Conservation (phyloP, 805 yeast genomes). For the Gaillardinia entomophila region DNA sequence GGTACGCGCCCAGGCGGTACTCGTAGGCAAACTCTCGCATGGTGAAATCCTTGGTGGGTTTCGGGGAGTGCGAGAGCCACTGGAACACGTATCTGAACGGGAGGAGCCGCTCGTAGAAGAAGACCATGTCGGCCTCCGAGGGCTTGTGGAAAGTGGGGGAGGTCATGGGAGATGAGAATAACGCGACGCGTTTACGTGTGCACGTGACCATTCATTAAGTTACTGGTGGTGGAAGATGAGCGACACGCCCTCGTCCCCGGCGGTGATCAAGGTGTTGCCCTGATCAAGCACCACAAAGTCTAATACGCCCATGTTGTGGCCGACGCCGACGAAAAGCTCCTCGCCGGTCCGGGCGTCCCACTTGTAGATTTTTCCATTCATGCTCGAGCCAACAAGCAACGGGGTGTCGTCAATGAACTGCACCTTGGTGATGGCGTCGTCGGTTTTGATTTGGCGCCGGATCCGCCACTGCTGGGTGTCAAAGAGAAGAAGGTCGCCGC, state of each 20-base stretch:
- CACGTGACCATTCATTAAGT: no score
- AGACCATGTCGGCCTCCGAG: slow-evolving; percentile 60
- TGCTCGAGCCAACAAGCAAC: slow-evolving; percentile 60
- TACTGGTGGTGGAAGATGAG: slow-evolving; percentile 47
- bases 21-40: slow-evolving; percentile 94
- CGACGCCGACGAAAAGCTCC: slow-evolving; percentile 71
- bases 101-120: slow-evolving; percentile 61
- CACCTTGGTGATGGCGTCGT: slow-evolving; percentile 83
- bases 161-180: no score
- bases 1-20: slow-evolving; percentile 79
- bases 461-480: slow-evolving; percentile 85
- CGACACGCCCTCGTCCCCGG: slow-evolving; percentile 96
- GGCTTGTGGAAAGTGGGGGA: slow-evolving; percentile 16
- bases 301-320: slow-evolving; percentile 91
- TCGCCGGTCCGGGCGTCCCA: slow-evolving; percentile 89
- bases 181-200: no score
- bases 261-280: slow-evolving; percentile 74
- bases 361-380: slow-evolving; percentile 80
- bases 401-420: slow-evolving; percentile 58
- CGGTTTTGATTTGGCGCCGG: slow-evolving; percentile 61
- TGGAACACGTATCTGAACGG: slow-evolving; percentile 78
- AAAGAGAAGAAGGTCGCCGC: slow-evolving; percentile 78
- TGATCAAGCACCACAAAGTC: slow-evolving; percentile 69
- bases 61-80: slow-evolving; percentile 86
- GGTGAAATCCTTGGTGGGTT: slow-evolving; percentile 69